phyloP scores from a whole-genome alignment of 768 basidiomycete genomes.

The Lentinula guzmanii region DNA sequence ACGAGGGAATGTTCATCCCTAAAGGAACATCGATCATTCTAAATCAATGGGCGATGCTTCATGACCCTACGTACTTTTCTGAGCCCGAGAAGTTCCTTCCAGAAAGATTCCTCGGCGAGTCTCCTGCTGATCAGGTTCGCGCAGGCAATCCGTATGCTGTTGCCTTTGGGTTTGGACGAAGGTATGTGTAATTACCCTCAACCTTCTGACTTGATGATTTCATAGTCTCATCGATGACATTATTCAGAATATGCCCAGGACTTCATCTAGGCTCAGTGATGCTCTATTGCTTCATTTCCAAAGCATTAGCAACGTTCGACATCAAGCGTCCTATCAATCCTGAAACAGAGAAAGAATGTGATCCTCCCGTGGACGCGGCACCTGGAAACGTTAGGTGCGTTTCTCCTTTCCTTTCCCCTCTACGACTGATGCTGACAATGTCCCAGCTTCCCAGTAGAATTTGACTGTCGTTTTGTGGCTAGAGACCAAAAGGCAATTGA shows the following conservation, averaged over 20 bases:
- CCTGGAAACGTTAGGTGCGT: not conserved
- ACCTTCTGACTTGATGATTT: not conserved
- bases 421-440: not conserved
- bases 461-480: not conserved
- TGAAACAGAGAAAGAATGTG: not conserved
- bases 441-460: not conserved
- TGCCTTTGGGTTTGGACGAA: not conserved
- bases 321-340: not conserved
- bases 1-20: conserved; percentile 24
- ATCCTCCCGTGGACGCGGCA: conserved; percentile 1
- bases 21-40: conserved; percentile 20
- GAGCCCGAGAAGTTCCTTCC: not conserved
- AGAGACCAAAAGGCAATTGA: not conserved
- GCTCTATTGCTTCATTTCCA: not conserved
- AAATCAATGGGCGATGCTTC: conserved; percentile 21
- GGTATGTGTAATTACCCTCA: not conserved
- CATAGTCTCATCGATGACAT: not conserved
- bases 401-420: not conserved
- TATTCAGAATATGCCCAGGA: not conserved
- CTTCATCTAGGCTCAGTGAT: not conserved
- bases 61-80: not conserved
- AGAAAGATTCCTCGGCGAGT: not conserved
- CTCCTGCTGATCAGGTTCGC: not conserved
- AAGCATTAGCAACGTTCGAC: not conserved
- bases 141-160: not conserved